Evolutionary conservation across 2,329 filamentous ascomycete species (phyloP), one percentile per base, ranked within the genome.

Genomic region (Talaromyces islandicus): DNA sequence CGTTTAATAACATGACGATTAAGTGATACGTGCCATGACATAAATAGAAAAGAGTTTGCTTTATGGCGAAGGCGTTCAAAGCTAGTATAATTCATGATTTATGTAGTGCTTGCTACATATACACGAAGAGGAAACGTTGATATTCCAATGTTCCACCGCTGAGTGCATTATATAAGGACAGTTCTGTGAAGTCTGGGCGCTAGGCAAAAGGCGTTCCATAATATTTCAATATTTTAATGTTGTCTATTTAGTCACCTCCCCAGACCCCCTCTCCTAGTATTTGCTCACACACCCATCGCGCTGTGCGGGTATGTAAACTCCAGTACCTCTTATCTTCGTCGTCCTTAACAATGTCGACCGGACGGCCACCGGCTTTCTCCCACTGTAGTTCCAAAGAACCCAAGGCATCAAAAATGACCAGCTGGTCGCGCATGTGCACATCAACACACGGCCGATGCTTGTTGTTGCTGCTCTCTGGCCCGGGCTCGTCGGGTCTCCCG

Each of bases 321-420:
- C 68, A 71, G 57, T 70, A 68, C 58, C 64, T 62, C 48, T 69
- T 65, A 46, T 70, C 69, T 59, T 71, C 70, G 21, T 57, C 32
- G 59, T 60, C 65, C 7, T 62, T 64, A 11, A 69, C 65, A n/a
- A n/a, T n/a, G 25, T 61, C 32, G 50, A 24, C 41, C n/a, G 27
- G 7, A n/a, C 3, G 21, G n/a, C 4, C 38, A 29, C 7, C 41
- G 10, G 19, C 12, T 12, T 50, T 11, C 27, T 53, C 24, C 29
- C 25, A 21, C 24, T 56, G 21, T 10, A 27, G 29, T 25, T 21
- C 17, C 21, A 56, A 38, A 21, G 54, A 43, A 7, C 82, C 81
- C 21, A 87, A 69, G 17, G 81, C 81, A 66, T 86, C 82, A 60
- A 85, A 87, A 0, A 87, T 76, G 1, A 85, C 80, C 27, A 87